These are phyloP conservation scores for Saturnispora mendoncae DNA, from an alignment of 805 yeast genomes.

Conservation along the genomic window DNA sequence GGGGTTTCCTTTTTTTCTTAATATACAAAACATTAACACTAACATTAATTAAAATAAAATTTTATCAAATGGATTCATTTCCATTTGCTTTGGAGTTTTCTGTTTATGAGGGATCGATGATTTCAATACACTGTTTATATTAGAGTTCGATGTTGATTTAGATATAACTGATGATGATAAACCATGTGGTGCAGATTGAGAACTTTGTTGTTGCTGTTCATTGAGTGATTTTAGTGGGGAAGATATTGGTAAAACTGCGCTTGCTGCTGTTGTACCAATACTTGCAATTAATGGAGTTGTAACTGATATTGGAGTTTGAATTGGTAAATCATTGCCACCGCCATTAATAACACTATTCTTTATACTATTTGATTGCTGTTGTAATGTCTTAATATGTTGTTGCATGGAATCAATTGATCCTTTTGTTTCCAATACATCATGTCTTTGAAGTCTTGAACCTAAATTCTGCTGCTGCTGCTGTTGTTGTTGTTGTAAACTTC, in stretches of 20 bases:
- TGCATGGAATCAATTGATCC: constrained; percentile 16
- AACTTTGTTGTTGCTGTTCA: background rate
- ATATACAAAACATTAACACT: background rate
- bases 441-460: constrained; percentile 8
- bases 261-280: constrained; percentile 29
- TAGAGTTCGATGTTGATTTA: constrained; percentile 2
- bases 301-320: constrained; percentile 19
- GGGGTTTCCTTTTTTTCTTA: background rate
- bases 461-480: too few relatives aligned
- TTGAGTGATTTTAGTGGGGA: constrained; percentile 21
- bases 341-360: too few relatives aligned
- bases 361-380: background rate
- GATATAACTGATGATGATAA: too few relatives aligned
- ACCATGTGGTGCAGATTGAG: background rate
- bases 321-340: too few relatives aligned
- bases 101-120: background rate
- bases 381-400: constrained; percentile 21
- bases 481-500: background rate
- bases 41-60: background rate
- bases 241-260: constrained; percentile 26
- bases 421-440: constrained; percentile 12
- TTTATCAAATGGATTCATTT: constrained; percentile 8
- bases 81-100: constrained; percentile 2
- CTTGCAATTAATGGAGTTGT: constrained; percentile 31
- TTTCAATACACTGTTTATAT: background rate